Evolutionary conservation across 176 grass and related monocot genomes (phyloP), one percentile per base, ranked within the genome.

Genomic region (Pontederia crassipes): DNA sequence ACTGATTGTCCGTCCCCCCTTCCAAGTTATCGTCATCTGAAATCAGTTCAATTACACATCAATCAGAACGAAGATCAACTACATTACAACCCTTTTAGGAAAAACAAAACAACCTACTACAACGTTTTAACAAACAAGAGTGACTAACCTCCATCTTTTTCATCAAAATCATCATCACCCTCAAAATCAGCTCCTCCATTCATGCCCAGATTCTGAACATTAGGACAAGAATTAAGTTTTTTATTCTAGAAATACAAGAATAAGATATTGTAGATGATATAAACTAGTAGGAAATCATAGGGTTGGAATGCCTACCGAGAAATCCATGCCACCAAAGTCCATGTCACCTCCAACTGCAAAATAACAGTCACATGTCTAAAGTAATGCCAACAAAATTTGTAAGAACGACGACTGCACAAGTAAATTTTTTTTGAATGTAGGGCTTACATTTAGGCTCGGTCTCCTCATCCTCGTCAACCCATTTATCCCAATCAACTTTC

Each of bases 401-500:
- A 57, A 13, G 29, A 51, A 51, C 16, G 35, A 55, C 54, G 59
- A 10, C 62, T 55, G 17, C 50, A 59, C 17, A 10, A 32, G 74
- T 8, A 49, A 40, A 58, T 9, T 11, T 49, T 62, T 2, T 16
- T 57, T 32, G 48, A 54, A 12, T 55, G 66, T 14, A 45, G 14
- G 28, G 56, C 62, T 55, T 55, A 74, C 59, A 69, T 5, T 17
- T 55, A 11, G 56, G 58, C 50, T 45, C 66, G 72, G 79, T 90
- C 80, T 98, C 84, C 67, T 98, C 93, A 70, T 98, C 93, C 74
- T 98, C 93, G 45, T 98, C 93, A 7, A 88, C 87, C 93, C 93
- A 98, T 70, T 92, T 92, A 79, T 98, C 93, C 87, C 93, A 98
- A 66, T 98, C 93, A 69, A 98, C 87, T 75, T 92, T 98, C 17